Base-by-base conservation (phyloP, 1,284 basidiomycete genomes). In the Melanopsichium pennsylvanicum region DNA sequence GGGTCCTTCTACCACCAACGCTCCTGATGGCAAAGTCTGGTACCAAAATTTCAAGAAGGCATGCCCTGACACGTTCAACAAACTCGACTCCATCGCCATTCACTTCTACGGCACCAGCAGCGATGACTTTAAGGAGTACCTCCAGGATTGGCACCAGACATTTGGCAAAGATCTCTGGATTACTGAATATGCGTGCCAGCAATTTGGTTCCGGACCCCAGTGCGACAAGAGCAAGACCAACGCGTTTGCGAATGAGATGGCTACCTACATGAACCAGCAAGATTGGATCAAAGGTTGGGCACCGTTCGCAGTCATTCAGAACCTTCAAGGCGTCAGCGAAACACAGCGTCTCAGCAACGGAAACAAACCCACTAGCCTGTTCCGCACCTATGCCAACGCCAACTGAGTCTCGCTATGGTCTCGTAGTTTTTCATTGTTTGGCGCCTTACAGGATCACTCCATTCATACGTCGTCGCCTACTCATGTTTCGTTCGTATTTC, bases 191-290 rank as follows among this genome's bases (percentile, higher is more conserved):
- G 71, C 73, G 0, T 75, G 73, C 54, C 33, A 43, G 7, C 31
- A 84, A 71, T 81, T 84, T 43, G 71, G 72, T 27, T 69, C 75
- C 23, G 82, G 82, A 2, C 68, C 82, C n/a, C 76, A 78, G 35
- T 77, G 81, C 37, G 78, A 82, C 9, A 76, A 81, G 46, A 38
- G 67, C 13, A 78, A 84, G n/a, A 72, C 76, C n/a, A 70, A 69
- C 12, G 81, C 83, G 55, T 84, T 83, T 74, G 75, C 78, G 10
- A 82, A 81, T 56, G 84, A 84, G 54, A 81, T 83, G 10, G 70
- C 52, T 10, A 37, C 49, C 22, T 79, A 64, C 50, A 63, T 81
- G 57, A 70, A 83, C 44, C 15, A 31, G 9, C 67, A 77, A 35
- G 50, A 61, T 37, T 73, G 57, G 57, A 40, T 77, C 29, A 55